These are phyloP conservation scores for Quercus parvula DNA, from an alignment of 306 rosid genomes.

Conservation along the genomic window DNA sequence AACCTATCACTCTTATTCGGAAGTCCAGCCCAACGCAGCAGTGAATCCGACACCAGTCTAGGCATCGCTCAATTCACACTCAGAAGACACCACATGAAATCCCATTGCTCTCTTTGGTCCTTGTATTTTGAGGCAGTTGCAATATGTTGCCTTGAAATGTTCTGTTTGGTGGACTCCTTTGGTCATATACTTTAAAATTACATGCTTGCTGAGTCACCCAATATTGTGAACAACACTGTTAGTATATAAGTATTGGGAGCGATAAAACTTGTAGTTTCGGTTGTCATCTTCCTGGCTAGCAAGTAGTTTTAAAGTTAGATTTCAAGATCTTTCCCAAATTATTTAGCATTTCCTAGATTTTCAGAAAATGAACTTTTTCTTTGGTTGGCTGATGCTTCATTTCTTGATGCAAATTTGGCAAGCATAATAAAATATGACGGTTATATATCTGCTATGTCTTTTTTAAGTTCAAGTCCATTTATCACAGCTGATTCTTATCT, in stretches of 20 bases:
- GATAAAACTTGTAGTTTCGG: neutral
- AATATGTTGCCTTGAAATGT: neutral
- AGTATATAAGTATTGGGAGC: neutral
- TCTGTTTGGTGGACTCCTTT: neutral
- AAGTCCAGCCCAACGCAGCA: too few species aligned
- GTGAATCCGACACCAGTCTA: too few species aligned
- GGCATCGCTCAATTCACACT: too few species aligned
- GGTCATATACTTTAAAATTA: neutral
- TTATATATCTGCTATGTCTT: neutral
- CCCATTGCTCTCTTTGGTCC: too few species aligned
- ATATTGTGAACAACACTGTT: neutral
- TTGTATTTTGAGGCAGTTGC: neutral
- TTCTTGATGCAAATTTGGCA: neutral
- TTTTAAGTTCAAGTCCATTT: constrained; percentile 16
- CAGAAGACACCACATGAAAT: too few species aligned
- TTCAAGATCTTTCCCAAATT: neutral
- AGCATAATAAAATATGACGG: neutral
- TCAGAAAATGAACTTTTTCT: neutral
- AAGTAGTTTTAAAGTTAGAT: neutral
- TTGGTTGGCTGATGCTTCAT: constrained; percentile 1
- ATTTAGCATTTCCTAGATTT: neutral
- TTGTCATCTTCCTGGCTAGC: neutral
- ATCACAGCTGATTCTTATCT: constrained; percentile 10
- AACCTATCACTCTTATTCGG: too few species aligned
- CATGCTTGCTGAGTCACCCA: neutral